A percentile compares a stretch with the other conserved stretches of the same genome.
Conservation (phyloP, 1,284 basidiomycete species). For the Waitea zeae region DNA sequence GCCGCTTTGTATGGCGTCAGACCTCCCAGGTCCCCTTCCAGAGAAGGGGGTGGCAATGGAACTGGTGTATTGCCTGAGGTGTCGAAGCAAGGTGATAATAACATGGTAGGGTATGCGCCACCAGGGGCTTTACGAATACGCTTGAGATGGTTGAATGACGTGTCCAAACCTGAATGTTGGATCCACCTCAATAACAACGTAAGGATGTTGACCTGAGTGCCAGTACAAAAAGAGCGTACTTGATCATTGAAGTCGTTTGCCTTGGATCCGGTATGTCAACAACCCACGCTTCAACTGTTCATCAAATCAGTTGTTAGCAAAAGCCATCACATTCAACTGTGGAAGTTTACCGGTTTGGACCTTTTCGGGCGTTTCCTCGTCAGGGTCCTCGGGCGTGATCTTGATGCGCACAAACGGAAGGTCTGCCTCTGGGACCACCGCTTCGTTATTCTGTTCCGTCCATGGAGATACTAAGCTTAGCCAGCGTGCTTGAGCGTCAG, state of each 20-base stretch:
- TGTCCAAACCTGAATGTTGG: slow-evolving; percentile 39
- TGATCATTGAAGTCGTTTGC: too few species aligned
- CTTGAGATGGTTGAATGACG: slow-evolving; percentile 59
- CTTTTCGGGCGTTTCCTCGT: slow-evolving; percentile 39
- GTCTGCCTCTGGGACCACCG: slow-evolving; percentile 30
- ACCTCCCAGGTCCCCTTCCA: slow-evolving; percentile 20
- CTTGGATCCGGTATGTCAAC: slow-evolving; percentile 65
- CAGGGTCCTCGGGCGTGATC: slow-evolving; percentile 29
- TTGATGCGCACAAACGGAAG: slow-evolving; percentile 49
- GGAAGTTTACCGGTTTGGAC: slow-evolving; percentile 34
- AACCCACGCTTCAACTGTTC: slow-evolving; percentile 58
- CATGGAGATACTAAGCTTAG: slow-evolving; percentile 11
- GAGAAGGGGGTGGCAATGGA: slow-evolving; percentile 13
- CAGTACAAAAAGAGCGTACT: too few species aligned
- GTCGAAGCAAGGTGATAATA: slow-evolving; percentile 6
- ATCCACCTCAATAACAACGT: slow-evolving; percentile 57
- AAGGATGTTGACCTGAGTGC: too few species aligned
- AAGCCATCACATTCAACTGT: slow-evolving; percentile 1
- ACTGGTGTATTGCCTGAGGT: neutral
- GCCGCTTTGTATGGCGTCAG: slow-evolving; percentile 32
- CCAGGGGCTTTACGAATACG: slow-evolving; percentile 42
- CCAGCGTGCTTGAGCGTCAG: neutral
- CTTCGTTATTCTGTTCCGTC: slow-evolving; percentile 20
- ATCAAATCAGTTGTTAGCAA: slow-evolving; percentile 4
- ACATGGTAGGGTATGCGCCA: slow-evolving; percentile 12